Conservation (phyloP, 2,329 filamentous ascomycete species). For the Microdochium trichocladiopsis region DNA sequence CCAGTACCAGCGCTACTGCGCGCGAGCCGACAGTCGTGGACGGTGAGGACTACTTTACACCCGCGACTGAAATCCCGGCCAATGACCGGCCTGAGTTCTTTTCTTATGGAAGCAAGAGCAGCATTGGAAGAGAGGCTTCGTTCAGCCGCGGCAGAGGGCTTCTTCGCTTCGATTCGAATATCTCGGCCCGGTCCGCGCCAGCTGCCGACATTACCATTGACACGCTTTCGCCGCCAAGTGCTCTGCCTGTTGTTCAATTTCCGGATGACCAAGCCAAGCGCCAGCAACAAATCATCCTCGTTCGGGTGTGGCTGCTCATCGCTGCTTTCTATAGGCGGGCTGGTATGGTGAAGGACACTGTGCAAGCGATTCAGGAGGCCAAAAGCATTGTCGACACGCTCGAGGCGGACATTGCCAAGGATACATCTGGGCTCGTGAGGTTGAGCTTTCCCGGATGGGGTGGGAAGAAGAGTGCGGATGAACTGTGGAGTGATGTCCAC, state of each 20-base stretch:
- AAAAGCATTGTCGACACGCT: slow-evolving; percentile 65
- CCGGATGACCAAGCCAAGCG: slow-evolving; percentile 44
- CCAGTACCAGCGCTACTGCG: slow-evolving; percentile 31
- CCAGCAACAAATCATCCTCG: slow-evolving; percentile 47
- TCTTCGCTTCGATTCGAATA: slow-evolving; percentile 37
- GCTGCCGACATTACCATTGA: slow-evolving; percentile 17
- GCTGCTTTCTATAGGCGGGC: slow-evolving; percentile 82
- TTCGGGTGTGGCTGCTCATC: slow-evolving; percentile 86
- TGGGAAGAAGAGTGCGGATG: slow-evolving; percentile 72
- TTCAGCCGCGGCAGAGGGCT: slow-evolving; percentile 34
- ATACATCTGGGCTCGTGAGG: slow-evolving; percentile 54
- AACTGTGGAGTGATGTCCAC: slow-evolving; percentile 77
- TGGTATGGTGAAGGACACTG: slow-evolving; percentile 70
- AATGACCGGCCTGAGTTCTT: slow-evolving; percentile 35
- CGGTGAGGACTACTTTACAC: slow-evolving; percentile 43
- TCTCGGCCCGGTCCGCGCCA: slow-evolving; percentile 18
- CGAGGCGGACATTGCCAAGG: slow-evolving; percentile 58
- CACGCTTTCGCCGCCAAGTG: slow-evolving; percentile 35
- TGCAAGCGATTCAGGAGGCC: slow-evolving; percentile 75
- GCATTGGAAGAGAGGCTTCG: slow-evolving; percentile 30
- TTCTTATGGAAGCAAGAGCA: slow-evolving; percentile 30
- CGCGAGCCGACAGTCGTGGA: slow-evolving; percentile 37
- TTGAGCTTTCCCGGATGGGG: slow-evolving; percentile 68
- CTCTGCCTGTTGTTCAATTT: slow-evolving; percentile 47
- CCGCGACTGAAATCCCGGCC: slow-evolving; percentile 29